Conservation (phyloP, 1,284 basidiomycete genomes). For the Clitocybe nebularis region DNA sequence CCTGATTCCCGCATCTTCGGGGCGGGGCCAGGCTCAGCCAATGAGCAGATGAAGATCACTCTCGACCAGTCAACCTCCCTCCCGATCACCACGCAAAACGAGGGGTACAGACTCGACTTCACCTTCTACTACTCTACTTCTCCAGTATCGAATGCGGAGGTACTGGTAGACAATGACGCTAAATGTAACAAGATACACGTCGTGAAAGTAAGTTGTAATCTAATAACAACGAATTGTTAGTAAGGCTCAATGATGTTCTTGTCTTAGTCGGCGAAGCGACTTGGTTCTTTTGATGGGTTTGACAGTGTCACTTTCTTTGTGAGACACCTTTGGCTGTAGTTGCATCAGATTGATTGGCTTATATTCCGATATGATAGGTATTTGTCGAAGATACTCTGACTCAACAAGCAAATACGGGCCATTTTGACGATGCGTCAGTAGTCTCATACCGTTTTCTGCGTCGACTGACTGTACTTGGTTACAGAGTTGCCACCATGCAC, state of each 20-base stretch:
- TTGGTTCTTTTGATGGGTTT: slow-evolving; percentile 5
- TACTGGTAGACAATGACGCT: slow-evolving; percentile 4
- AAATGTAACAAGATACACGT: slow-evolving; percentile 9
- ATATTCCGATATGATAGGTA: slow-evolving; percentile 7
- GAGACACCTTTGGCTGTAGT: neutral
- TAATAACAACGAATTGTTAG: too few species aligned
- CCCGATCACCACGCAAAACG: slow-evolving; percentile 6
- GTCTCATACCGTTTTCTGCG: neutral
- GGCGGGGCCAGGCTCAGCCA: neutral
- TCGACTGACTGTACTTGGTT: neutral
- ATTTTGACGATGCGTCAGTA: slow-evolving; percentile 14
- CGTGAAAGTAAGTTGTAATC: slow-evolving; percentile 7
- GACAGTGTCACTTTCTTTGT: slow-evolving; percentile 12
- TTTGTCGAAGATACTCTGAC: slow-evolving; percentile 13
- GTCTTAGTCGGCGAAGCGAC: slow-evolving; percentile 9
- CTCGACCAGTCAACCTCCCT: slow-evolving; percentile 9
- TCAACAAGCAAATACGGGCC: slow-evolving; percentile 7
- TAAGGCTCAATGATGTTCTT: neutral
- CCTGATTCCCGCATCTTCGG: slow-evolving; percentile 10
- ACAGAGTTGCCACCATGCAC: slow-evolving; percentile 11
- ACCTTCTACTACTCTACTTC: slow-evolving; percentile 11
- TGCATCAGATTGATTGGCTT: too few species aligned
- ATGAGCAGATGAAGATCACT: slow-evolving; percentile 12
- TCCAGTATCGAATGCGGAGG: slow-evolving; percentile 5
- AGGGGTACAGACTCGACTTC: slow-evolving; percentile 8